Conservation (phyloP, 176 grass and related monocot genomes). For the Triticum timopheevii region DNA sequence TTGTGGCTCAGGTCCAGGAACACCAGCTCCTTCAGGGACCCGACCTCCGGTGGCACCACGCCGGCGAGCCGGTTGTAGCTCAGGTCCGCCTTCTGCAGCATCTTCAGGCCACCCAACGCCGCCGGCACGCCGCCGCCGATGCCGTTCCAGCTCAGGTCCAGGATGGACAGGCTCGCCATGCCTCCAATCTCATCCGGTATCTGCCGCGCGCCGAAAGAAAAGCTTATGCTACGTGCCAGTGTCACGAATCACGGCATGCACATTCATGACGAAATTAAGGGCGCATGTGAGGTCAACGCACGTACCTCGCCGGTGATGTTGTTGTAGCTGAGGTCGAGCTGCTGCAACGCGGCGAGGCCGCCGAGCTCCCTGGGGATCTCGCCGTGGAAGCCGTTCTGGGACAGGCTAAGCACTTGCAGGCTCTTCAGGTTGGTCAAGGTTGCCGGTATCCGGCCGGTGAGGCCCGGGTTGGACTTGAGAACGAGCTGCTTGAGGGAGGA, state of each 20-base stretch:
- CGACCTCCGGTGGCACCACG: constrained; percentile 52
- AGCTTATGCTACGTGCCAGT: not conserved
- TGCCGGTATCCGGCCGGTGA: constrained; percentile 46
- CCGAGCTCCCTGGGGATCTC: constrained; percentile 56
- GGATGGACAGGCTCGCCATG: constrained; percentile 64
- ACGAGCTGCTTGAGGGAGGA: constrained; percentile 70
- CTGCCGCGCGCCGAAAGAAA: not conserved
- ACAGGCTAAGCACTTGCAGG: constrained; percentile 70
- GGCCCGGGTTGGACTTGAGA: constrained; percentile 66
- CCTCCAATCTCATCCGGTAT: constrained; percentile 50
- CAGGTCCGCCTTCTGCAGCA: constrained; percentile 74
- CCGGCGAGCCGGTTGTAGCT: constrained; percentile 72
- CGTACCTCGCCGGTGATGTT: constrained; percentile 55
- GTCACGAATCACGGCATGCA: not conserved
- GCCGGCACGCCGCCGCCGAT: constrained; percentile 48
- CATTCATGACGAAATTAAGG: not conserved
- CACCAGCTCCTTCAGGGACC: constrained; percentile 51
- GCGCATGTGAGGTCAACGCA: not conserved
- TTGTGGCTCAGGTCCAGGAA: constrained; percentile 84
- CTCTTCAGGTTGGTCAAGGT: constrained; percentile 33
- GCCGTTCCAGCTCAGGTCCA: constrained; percentile 80
- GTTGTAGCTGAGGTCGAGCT: constrained; percentile 85
- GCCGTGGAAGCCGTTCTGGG: constrained; percentile 64
- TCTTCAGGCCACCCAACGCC: constrained; percentile 39
- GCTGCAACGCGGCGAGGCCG: constrained; percentile 45